Percentiles rank a stretch among this genome's conserved stretches.
Evolutionary conservation across 2,329 filamentous ascomycete genomes (phyloP).

Genomic region (Aspergillus cejpii): DNA sequence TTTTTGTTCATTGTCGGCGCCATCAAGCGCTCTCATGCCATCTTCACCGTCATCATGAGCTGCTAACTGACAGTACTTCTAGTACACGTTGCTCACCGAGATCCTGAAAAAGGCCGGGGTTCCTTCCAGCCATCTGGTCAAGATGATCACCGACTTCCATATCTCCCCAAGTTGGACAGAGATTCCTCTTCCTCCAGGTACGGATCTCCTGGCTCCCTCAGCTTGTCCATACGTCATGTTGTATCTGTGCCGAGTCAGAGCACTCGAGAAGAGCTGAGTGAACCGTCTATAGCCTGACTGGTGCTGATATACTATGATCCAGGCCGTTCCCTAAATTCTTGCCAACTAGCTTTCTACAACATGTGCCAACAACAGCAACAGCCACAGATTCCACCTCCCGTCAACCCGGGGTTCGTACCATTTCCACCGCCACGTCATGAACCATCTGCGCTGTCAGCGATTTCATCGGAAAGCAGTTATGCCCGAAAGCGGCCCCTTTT

Average conservation of each 20-base stretch:
- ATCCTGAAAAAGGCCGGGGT: constrained; percentile 38
- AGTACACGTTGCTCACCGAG: constrained; percentile 40
- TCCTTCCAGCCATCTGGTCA: constrained; percentile 33
- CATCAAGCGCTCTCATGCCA: neutral
- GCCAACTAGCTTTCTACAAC: constrained; percentile 29
- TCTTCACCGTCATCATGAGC: neutral
- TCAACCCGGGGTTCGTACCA: constrained; percentile 11
- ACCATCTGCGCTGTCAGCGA: constrained; percentile 14
- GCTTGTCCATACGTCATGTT: constrained; percentile 6
- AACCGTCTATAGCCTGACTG: constrained; percentile 7
- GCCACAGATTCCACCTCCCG: constrained; percentile 4
- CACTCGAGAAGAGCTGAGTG: neutral
- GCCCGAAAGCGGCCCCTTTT: constrained; percentile 30
- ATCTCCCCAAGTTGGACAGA: constrained; percentile 36
- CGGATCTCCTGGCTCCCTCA: constrained; percentile 12
- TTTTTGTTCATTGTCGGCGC: neutral
- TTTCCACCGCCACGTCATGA: constrained; percentile 21
- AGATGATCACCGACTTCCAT: constrained; percentile 34
- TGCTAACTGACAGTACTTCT: neutral
- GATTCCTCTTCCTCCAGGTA: constrained; percentile 42
- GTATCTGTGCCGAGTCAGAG: neutral
- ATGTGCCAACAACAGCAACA: constrained; percentile 28
- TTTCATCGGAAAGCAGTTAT: constrained; percentile 22
- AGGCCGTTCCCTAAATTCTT: constrained; percentile 39
- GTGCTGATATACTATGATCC: constrained; percentile 8